Conservation (phyloP, 352 stramenopile genomes). For the Saprolegnia parasitica region DNA sequence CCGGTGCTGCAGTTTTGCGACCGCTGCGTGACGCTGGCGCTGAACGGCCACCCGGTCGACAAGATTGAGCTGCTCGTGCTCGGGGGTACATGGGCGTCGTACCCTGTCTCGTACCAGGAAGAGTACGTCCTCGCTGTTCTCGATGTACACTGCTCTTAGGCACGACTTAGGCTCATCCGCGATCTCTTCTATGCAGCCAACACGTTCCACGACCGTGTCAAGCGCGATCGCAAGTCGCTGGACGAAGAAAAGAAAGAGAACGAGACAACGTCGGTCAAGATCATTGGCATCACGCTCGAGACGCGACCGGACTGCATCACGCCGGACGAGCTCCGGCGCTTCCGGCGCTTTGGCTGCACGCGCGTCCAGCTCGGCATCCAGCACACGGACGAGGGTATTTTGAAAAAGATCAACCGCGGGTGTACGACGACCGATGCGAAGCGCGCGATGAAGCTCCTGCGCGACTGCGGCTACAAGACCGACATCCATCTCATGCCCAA, state of each 20-base stretch:
- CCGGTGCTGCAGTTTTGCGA: slow-evolving; percentile 90
- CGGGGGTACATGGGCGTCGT: slow-evolving; percentile 90
- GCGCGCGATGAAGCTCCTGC: slow-evolving; percentile 73
- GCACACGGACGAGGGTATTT: slow-evolving; percentile 87
- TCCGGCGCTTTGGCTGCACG: slow-evolving; percentile 80
- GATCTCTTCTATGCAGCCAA: slow-evolving; percentile 92
- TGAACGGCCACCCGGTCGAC: slow-evolving; percentile 90
- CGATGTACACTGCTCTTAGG: no score
- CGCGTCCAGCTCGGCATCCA: slow-evolving; percentile 89
- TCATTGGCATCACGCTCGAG: slow-evolving; percentile 89
- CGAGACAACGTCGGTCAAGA: slow-evolving; percentile 75
- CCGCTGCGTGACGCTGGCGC: slow-evolving; percentile 81
- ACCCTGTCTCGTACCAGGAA: slow-evolving; percentile 88
- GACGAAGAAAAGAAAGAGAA: slow-evolving; percentile 88
- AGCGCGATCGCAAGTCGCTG: slow-evolving; percentile 62
- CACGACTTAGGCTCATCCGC: slow-evolving; percentile 65
- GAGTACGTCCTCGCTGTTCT: slow-evolving; percentile 27
- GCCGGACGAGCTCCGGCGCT: slow-evolving; percentile 76
- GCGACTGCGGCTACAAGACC: slow-evolving; percentile 92
- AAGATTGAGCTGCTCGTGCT: slow-evolving; percentile 91
- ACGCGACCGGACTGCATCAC: slow-evolving; percentile 89
- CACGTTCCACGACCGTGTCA: slow-evolving; percentile 80
- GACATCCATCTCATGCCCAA: slow-evolving; percentile 94
- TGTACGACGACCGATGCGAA: slow-evolving; percentile 70
- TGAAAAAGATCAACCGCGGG: slow-evolving; percentile 89